Base-by-base conservation (phyloP, 1,284 basidiomycete species). In the Ganoderma leucocontextum region DNA sequence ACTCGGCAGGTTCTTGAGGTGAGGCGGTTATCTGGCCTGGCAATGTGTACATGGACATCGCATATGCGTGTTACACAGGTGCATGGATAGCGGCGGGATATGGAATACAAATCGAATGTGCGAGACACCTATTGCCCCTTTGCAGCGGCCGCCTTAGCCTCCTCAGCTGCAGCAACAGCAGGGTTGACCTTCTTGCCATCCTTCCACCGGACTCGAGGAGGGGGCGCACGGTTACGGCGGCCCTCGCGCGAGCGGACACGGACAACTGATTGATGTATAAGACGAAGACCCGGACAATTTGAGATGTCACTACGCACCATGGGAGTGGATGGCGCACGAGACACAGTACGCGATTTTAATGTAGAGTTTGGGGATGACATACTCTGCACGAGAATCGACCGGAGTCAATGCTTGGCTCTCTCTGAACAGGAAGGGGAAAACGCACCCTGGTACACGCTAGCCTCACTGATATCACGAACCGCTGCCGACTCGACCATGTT, bases 401-500 rank as follows among this genome's bases (percentile, higher is more conserved):
- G 1, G 4, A 29, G 60, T 52, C 33, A 62, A 52, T 10, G 36
- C 10, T 38, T n/a, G 2, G n/a, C 17, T 58, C 19, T 19, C n/a
- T 22, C 5, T 13, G 13, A 35, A 41, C 0, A 49, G 49, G 9
- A 29, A 22, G 39, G 53, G 0, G 35, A 0, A 15, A 4, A 87
- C 93, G 75, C 77, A 96, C 95, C 95, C 73, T 86, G 83, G 87
- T 99, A 99, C 75, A 99, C 94, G 75, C 92, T 95, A 63, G 97
- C 97, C 79, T 99, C 98, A 81, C 92, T 95, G 81, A 99, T 93
- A 87, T 99, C 97, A 78, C 97, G 90, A 77, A 99, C 94, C 72
- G 97, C 97, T 68, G 97, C 97, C 78, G 95, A 94, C 89, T 99
- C 97, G 72, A 99, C 96, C 94, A 99, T 99, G 91, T 99, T 99